Evolutionary conservation across 2,329 filamentous ascomycete genomes (phyloP), one percentile per base, ranked within the genome.

Genomic region (Hypoxylon rubiginosum): DNA sequence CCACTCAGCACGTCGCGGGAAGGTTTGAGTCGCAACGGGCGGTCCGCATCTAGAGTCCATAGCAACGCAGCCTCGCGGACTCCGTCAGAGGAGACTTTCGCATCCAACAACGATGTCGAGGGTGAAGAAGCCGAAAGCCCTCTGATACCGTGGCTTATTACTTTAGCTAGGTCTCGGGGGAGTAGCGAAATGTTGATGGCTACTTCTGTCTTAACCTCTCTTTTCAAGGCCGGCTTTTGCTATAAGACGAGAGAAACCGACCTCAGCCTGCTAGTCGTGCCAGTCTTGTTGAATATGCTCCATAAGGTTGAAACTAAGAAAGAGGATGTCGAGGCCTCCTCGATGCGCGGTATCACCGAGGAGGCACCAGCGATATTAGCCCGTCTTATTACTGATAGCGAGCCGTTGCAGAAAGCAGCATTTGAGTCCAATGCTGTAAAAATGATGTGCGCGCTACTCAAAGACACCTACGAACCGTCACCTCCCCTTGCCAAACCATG

Each of bases 371-470:
- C 88, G 1, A 86, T 97, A 10, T 83, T 98, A 58, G 92, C 93
- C 15, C 88, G 90, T 49, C 83, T 98, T 41, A 89, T 97, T 17
- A 88, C 89, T 26, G 92, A 96, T 73, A 93, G 90, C 76, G 88
- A 91, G 65, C 85, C 88, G 63, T 84, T 98, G 57, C 95, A 98
- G 78, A 92, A 90, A 72, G 90, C 93, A 39, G 93, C 94, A 0
- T 91, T 90, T 46, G 92, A 97, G 65, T 84, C 83, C 61, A 79
- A 82, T 26, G 84, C 82, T 0, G 79, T 86, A 51, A 82, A 81
- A 69, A 77, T 79, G 1, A 74, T 86, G 32, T 81, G 80, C 58
- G 83, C 80, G 56, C 78, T 88, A 11, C 75, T 89, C 6, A 85
- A 84, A 67, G 80, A 80, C 15, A 82, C 84, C 7, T 88, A 88